Evolutionary conservation across 495 filamentous ascomycete genomes (phyloP), one percentile per base, ranked within the genome.

Genomic region (Penicillium coffeae): DNA sequence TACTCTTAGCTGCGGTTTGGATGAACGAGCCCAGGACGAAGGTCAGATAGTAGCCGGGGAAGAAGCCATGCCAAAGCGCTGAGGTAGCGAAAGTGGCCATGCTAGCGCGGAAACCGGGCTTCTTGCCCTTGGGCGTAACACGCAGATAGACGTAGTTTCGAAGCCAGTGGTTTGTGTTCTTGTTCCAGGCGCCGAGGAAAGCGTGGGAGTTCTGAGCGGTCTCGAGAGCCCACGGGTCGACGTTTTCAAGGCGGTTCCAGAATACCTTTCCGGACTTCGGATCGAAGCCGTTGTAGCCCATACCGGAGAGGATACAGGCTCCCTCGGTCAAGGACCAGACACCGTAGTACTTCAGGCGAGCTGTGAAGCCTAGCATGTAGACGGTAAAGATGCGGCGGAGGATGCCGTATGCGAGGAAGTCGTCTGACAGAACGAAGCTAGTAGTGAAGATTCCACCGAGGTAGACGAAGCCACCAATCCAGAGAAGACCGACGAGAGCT

Each of bases 31-130:
- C 93, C 15, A 96, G 76, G 42, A 96, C 68, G 52, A 98, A 98
- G 8, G 88, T 76, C 40, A 98, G 63, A 65, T 98, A 97, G 65
- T 98, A 98, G 4, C 93, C 93, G 0, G 94, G 93, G 53, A 93
- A 93, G 71, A 97, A 96, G 14, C 93, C 93, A 65, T 98, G 93
- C 93, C 93, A 98, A 62, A 97, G 87, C 1, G 93, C 93, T 55
- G 86, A 90, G 21, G 93, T 97, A 7, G 81, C 79, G 58, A 98
- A 98, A 0, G 93, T 98, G 2, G 90, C 91, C 76, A 98, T 66
- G 61, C 86, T 96, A 25, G 93, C 94, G 41, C 92, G 78, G 73
- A 98, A 98, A 2, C 93, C 93, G 8, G 93, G 93, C 63, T 97
- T 98, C 76, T 88, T 93, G 42, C 93, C 93, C 54, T 87, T 87